Conservation (phyloP, 1,284 basidiomycete genomes). For the Xerocomus cyaneibrunnescens region DNA sequence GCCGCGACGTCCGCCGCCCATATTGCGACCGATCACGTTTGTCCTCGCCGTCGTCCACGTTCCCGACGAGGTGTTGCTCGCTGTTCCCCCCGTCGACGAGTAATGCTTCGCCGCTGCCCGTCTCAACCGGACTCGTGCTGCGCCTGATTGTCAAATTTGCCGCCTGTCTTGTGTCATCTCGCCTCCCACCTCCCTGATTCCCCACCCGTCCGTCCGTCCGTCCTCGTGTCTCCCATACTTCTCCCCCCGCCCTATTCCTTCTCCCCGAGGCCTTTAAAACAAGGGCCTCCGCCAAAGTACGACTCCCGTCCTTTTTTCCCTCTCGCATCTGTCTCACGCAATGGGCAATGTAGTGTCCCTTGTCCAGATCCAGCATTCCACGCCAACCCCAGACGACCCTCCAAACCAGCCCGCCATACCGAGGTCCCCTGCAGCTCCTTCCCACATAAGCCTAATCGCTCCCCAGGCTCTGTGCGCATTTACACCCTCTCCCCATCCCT, state of each 20-base stretch:
- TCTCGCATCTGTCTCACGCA: conserved; percentile 13
- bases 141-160: conserved; percentile 14
- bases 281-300: conserved; percentile 26
- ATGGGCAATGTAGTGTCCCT: conserved; percentile 38
- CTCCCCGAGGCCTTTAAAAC: conserved; percentile 20
- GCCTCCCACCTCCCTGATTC: conserved; percentile 19
- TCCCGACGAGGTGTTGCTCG: conserved; percentile 15
- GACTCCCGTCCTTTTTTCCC: conserved; percentile 10
- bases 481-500: conserved; percentile 22
- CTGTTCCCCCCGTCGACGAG: conserved; percentile 12
- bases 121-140: conserved; percentile 21
- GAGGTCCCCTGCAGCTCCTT: conserved; percentile 25
- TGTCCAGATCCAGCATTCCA: conserved; percentile 31
- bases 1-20: conserved; percentile 26
- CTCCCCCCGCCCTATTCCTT: conserved; percentile 28
- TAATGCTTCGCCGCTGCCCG: conserved; percentile 18
- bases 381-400: conserved; percentile 19
- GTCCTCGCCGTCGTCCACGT: conserved; percentile 24
- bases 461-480: conserved; percentile 31
- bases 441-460: conserved; percentile 29
- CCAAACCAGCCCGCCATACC: conserved; percentile 11
- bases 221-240: conserved; percentile 31
- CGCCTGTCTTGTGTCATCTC: conserved; percentile 27
- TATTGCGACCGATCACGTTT: conserved; percentile 25
- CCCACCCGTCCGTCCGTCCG: conserved; percentile 8